Evolutionary conservation across 352 stramenopile species (phyloP).

Genomic region (Globisporangium viniferum): DNA sequence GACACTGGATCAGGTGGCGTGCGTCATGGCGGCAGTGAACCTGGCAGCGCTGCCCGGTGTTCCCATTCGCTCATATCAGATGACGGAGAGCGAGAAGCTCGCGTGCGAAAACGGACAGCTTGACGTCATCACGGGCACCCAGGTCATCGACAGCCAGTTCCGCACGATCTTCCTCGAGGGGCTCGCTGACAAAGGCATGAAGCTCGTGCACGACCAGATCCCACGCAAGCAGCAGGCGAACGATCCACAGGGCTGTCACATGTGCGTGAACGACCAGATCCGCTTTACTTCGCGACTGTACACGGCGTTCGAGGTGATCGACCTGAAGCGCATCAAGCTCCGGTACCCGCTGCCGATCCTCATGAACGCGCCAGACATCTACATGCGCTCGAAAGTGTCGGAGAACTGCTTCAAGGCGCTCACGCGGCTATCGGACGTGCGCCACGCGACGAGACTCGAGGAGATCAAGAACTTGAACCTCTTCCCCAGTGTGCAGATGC

Average conservation of each 20-base stretch:
- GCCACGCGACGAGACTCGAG: slow-evolving; percentile 40
- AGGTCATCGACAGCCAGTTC: slow-evolving; percentile 83
- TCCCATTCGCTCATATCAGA: slow-evolving; percentile 78
- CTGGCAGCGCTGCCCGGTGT: slow-evolving; percentile 37
- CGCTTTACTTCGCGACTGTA: slow-evolving; percentile 82
- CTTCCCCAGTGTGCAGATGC: slow-evolving; percentile 73
- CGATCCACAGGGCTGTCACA: slow-evolving; percentile 37
- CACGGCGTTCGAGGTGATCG: slow-evolving; percentile 72
- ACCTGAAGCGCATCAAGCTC: slow-evolving; percentile 90
- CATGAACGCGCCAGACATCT: slow-evolving; percentile 78
- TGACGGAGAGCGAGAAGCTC: slow-evolving; percentile 51
- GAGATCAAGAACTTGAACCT: slow-evolving; percentile 64
- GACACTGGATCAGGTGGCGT: slow-evolving; percentile 46
- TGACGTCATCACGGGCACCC: slow-evolving; percentile 84
- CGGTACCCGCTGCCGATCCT: slow-evolving; percentile 74
- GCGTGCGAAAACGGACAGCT: slow-evolving; percentile 54
- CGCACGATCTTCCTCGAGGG: slow-evolving; percentile 89
- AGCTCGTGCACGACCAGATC: slow-evolving; percentile 35
- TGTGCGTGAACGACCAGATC: slow-evolving; percentile 72
- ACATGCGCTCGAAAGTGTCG: slow-evolving; percentile 86
- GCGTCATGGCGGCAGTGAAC: slow-evolving; percentile 70
- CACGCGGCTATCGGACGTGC: slow-evolving; percentile 61
- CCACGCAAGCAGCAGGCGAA: slow-evolving; percentile 32
- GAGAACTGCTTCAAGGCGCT: slow-evolving; percentile 80
- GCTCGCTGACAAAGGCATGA: slow-evolving; percentile 57